Conservation (phyloP, 352 stramenopile species). For the Nothophytophthora sp. region DNA sequence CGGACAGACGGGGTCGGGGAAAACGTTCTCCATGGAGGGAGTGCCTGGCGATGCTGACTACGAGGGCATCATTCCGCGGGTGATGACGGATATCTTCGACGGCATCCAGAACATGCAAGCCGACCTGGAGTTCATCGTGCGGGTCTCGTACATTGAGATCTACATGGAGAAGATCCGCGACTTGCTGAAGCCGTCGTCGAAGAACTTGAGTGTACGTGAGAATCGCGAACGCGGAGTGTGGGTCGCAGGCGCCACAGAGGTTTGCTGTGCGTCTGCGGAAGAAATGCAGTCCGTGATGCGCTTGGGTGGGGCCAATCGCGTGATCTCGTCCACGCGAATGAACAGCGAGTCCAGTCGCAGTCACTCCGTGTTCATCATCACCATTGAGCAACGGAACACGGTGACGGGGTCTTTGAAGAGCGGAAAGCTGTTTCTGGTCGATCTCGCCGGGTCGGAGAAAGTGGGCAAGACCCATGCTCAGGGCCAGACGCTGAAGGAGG, state of each 20-base stretch:
- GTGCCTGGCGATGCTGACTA: slow-evolving; percentile 67
- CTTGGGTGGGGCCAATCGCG: slow-evolving; percentile 90
- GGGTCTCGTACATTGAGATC: slow-evolving; percentile 98
- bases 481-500: slow-evolving; percentile 90
- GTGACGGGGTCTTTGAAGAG: slow-evolving; percentile 64
- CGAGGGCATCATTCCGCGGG: slow-evolving; percentile 71
- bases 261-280: slow-evolving; percentile 56
- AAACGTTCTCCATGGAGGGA: slow-evolving; percentile 93
- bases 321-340: slow-evolving; percentile 88
- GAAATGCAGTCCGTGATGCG: slow-evolving; percentile 91
- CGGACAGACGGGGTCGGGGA: slow-evolving; percentile 90
- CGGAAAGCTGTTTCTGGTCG: slow-evolving; percentile 93
- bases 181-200: slow-evolving; percentile 79
- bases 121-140: slow-evolving; percentile 92
- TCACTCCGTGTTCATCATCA: slow-evolving; percentile 97
- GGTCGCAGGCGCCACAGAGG: slow-evolving; percentile 58
- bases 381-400: slow-evolving; percentile 89
- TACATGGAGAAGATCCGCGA: slow-evolving; percentile 99
- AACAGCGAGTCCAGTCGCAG: slow-evolving; percentile 91
- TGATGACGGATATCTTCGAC: slow-evolving; percentile 73
- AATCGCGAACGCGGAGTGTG: slow-evolving; percentile 63
- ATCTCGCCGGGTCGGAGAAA: slow-evolving; percentile 80
- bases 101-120: slow-evolving; percentile 69
- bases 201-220: slow-evolving; percentile 66
- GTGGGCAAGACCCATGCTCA: slow-evolving; percentile 84